These are phyloP conservation scores for Aspergillus ustus DNA, from an alignment of 2,329 filamentous ascomycete species.

Conservation along the genomic window DNA sequence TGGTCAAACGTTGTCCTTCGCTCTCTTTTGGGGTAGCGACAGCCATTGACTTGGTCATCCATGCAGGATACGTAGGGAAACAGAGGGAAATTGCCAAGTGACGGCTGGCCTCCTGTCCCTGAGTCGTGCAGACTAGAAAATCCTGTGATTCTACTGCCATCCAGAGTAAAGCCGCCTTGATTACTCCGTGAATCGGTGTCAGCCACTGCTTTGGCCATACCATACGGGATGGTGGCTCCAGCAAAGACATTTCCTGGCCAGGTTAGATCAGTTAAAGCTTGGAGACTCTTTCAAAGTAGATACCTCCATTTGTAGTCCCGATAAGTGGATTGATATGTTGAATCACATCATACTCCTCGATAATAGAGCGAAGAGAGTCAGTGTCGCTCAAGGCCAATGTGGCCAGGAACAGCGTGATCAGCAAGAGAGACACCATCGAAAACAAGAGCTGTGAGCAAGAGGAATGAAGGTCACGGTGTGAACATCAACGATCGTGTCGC, in stretches of 20 bases:
- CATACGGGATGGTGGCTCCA: slow-evolving; percentile 59
- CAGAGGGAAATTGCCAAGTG: slow-evolving; percentile 73
- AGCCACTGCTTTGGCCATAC: slow-evolving; percentile 61
- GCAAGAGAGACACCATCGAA: slow-evolving; percentile 12
- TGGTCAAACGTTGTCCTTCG: slow-evolving; percentile 55
- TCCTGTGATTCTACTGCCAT: slow-evolving; percentile 56
- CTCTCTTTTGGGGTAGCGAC: slow-evolving; percentile 61
- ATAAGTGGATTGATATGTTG: slow-evolving; percentile 58
- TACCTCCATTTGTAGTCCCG: slow-evolving; percentile 56
- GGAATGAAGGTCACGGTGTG: neutral
- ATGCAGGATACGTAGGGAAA: slow-evolving; percentile 69
- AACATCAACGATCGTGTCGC: slow-evolving; percentile 1
- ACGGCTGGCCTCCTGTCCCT: slow-evolving; percentile 59
- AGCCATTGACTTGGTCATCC: slow-evolving; percentile 64
- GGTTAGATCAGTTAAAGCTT: neutral
- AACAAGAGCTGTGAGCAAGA: neutral
- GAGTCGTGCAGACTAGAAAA: slow-evolving; percentile 58
- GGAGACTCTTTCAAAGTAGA: neutral
- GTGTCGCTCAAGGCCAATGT: slow-evolving; percentile 17
- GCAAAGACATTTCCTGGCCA: slow-evolving; percentile 60
- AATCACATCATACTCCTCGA: slow-evolving; percentile 46
- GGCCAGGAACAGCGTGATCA: slow-evolving; percentile 10
- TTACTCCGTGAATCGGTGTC: slow-evolving; percentile 57
- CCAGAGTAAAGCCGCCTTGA: slow-evolving; percentile 61
- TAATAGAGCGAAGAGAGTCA: slow-evolving; percentile 13